Evolutionary conservation across 345 rosid genomes (phyloP), one percentile per base, ranked within the genome.

Genomic region (Pistacia atlantica): DNA sequence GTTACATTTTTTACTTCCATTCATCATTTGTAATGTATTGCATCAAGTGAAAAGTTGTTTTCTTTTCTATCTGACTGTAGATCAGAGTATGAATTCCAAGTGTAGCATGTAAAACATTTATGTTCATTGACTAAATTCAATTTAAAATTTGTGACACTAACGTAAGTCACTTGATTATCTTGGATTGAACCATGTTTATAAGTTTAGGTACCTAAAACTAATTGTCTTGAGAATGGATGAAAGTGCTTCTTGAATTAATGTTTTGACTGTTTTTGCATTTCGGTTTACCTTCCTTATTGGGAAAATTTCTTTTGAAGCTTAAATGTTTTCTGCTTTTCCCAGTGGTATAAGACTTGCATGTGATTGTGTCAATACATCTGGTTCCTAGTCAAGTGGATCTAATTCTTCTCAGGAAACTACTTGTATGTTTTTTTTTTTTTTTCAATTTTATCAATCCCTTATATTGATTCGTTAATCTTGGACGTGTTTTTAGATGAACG

Each of bases 401-500:
- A 48, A 8, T 22, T 80, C n/a, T 71, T 74, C 54, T 14, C 7
- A 52, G 18, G 54, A 37, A 60, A 48, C 11, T 60, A 14, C 46
- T 17, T 62, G 11, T 67, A 67, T 37, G 37, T 56, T 13, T 8
- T 66, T 42, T 35, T 17, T 22, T 22, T 22, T 22, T 22, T 22
- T 22, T 22, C 25, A 48, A 16, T 55, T 22, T 42, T 7, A 12
- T 67, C 12, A 31, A 35, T 71, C 57, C 33, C 17, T 14, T 17
- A 65, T 74, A 45, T 79, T 11, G 33, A 5, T 72, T 69, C 71
- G 75, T 72, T 75, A 73, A 55, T 25, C 48, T 71, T 74, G 51
- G 38, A 72, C 80, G 25, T 74, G 67, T 58, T 78, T 81, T 69
- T 90, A 94, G 97, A 81, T 84, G 78, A 89, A 86, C 83, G 84